Conservation (phyloP, 1,284 basidiomycete species). For the Apiotrichum akiyoshidainum region DNA sequence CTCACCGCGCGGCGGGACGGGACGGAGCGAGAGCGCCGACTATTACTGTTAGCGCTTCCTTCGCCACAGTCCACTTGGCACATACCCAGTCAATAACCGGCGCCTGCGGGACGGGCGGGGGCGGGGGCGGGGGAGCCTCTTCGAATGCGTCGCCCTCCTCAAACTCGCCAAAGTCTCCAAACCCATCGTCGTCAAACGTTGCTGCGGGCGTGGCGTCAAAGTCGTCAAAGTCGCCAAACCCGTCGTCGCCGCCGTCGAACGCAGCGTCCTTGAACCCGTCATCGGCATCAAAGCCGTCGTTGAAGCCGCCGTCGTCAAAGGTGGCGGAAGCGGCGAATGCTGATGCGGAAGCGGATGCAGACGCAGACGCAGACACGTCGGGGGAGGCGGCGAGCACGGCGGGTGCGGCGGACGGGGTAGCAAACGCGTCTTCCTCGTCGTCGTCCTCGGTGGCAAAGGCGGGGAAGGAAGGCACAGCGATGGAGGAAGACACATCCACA, state of each 20-base stretch:
- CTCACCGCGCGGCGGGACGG: conserved; percentile 59
- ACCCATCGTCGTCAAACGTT: conserved; percentile 59
- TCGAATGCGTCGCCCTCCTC: conserved; percentile 47
- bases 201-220: conserved; percentile 4
- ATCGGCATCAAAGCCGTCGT: background rate
- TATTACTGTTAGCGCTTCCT: conserved; percentile 44
- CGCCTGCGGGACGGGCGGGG: conserved; percentile 39
- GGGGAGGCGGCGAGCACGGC: background rate
- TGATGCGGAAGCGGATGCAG: background rate
- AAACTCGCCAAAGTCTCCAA: conserved; percentile 73
- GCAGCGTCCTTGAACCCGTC: background rate
- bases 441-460: background rate
- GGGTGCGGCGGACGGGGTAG: background rate
- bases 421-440: background rate
- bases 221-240: conserved; percentile 60
- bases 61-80: background rate
- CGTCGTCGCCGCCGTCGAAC: conserved; percentile 54
- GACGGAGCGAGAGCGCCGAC: conserved; percentile 64
- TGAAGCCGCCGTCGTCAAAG: conserved; percentile 1
- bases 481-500: no score
- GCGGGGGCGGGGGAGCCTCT: conserved; percentile 46
- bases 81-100: conserved; percentile 19
- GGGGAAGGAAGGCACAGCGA: background rate
- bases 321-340: background rate
- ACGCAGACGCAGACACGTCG: background rate